A percentile compares a stretch with the other conserved stretches of the same genome.
phyloP scores from a whole-genome alignment of 1,284 basidiomycete species.

The Calocybe gambosa region DNA sequence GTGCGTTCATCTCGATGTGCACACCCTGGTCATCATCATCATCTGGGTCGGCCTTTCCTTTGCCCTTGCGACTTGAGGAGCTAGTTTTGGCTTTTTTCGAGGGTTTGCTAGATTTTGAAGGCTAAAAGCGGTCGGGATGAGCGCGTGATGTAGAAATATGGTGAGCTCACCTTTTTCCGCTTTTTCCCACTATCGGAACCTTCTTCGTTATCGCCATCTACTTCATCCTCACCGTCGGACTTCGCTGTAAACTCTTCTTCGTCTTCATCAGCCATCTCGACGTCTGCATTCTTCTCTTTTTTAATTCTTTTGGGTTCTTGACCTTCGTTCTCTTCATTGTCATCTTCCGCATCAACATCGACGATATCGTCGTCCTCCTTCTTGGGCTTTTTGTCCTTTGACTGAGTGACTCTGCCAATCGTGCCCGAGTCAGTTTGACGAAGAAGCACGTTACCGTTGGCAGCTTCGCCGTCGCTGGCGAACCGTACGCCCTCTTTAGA shows the following conservation, averaged over 20 bases:
- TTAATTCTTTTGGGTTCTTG: slow-evolving; percentile 41
- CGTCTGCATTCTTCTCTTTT: slow-evolving; percentile 46
- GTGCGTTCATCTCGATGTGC: slow-evolving; percentile 82
- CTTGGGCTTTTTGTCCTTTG: slow-evolving; percentile 37
- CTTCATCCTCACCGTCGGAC: slow-evolving; percentile 27
- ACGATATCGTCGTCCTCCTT: slow-evolving; percentile 30
- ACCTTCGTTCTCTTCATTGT: slow-evolving; percentile 40
- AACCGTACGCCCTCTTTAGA: slow-evolving; percentile 97
- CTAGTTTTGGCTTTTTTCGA: slow-evolving; percentile 41
- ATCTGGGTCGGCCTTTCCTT: slow-evolving; percentile 37
- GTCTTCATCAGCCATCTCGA: slow-evolving; percentile 49
- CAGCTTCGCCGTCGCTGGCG: slow-evolving; percentile 89
- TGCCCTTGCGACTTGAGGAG: slow-evolving; percentile 34
- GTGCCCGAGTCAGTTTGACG: slow-evolving; percentile 50
- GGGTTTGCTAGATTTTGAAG: slow-evolving; percentile 29
- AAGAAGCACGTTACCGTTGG: slow-evolving; percentile 84
- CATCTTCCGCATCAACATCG: slow-evolving; percentile 39
- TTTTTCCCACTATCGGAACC: slow-evolving; percentile 33
- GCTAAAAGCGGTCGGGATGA: slow-evolving; percentile 3
- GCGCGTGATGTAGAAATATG: not conserved
- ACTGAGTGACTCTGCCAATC: slow-evolving; percentile 18
- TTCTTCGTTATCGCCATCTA: slow-evolving; percentile 20
- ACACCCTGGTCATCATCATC: slow-evolving; percentile 51
- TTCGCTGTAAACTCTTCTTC: slow-evolving; percentile 32
- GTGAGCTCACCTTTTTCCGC: slow-evolving; percentile 58